Conservation (phyloP, 2,329 filamentous ascomycete genomes). For the Pezicula neosporulosa region DNA sequence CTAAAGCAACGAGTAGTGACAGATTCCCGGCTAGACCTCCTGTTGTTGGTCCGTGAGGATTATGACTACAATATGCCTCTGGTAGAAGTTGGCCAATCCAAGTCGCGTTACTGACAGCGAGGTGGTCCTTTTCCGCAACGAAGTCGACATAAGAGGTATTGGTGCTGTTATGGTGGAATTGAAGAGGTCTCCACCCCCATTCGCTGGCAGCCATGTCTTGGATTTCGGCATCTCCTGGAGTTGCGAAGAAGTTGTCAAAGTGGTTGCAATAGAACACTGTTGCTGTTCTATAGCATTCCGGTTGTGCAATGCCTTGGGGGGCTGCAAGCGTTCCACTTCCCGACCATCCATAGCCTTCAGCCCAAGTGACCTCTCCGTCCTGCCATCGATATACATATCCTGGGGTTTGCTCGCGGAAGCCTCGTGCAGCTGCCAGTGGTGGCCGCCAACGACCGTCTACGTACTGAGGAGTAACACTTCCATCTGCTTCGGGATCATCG, state of each 20-base stretch:
- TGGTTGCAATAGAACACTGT: slow-evolving; percentile 16
- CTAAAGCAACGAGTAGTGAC: slow-evolving; percentile 17
- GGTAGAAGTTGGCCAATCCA: slow-evolving; percentile 17
- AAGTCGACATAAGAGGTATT: slow-evolving; percentile 7
- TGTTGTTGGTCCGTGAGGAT: not conserved
- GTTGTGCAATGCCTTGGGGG: not conserved
- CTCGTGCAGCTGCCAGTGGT: slow-evolving; percentile 8
- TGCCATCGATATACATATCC: slow-evolving; percentile 21
- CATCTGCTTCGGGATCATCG: slow-evolving; percentile 16
- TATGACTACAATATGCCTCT: slow-evolving; percentile 1
- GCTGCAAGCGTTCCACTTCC: slow-evolving; percentile 3
- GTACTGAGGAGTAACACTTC: slow-evolving; percentile 9
- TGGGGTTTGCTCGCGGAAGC: slow-evolving; percentile 12
- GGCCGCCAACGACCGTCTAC: slow-evolving; percentile 18
- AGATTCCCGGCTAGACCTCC: slow-evolving; percentile 18
- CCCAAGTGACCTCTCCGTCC: slow-evolving; percentile 10
- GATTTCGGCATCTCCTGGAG: slow-evolving; percentile 6
- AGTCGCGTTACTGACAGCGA: slow-evolving; percentile 5
- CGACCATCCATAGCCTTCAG: slow-evolving; percentile 12
- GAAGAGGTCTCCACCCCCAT: slow-evolving; percentile 11
- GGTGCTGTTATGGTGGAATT: slow-evolving; percentile 7
- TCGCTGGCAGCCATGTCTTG: slow-evolving; percentile 3
- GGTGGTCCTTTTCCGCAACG: not conserved
- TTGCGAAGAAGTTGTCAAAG: slow-evolving; percentile 9
- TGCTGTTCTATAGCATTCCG: slow-evolving; percentile 5